Base-by-base conservation (phyloP, 2,329 filamentous ascomycete species). In the Aspergillus hiratsukae region DNA sequence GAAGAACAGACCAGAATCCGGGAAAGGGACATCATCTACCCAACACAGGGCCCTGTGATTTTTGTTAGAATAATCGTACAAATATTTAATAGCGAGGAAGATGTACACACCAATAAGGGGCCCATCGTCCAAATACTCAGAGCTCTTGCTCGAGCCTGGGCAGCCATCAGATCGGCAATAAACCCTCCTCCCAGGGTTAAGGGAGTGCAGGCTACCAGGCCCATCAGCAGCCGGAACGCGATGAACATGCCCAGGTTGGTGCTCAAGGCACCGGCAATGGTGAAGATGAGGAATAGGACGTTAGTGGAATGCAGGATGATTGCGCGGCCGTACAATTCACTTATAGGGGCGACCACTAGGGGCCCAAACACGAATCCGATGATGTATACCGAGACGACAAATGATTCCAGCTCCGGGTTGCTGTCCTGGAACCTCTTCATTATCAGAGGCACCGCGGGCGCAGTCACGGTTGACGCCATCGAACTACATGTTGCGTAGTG, bases 141-240 rank as follows among this genome's bases (percentile, higher is more conserved):
- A 45, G 81, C 82, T 5, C 73, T 71, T 31, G 82, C 84, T 48
- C 85, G 78, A 58, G 82, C 76, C 62, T 85, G 80, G 53, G 80
- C 79, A 0, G 68, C 65, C 43, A 88, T 79, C 69, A 89, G 76
- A 68, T 90, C 87, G 35, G 84, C 81, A 37, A 89, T 84, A 2
- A 83, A 82, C 31, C 85, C 85, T 46, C 83, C 84, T 11, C 86
- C 87, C 61, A 86, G 84, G 1, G 85, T 86, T 11, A 88, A 69
- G 1, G 84, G 81, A n/a, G 79, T 79, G 3, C 81, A 81, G 31
- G 85, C 87, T 51, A 85, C 85, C 11, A 81, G 69, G n/a, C 86
- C 87, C 11, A 80, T 78, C 5, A 87, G 61, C 61, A 87, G 81
- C 2, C 85, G 81, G 61, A 87, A 87, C 2, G 78, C 76, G 40